Evolutionary conservation across 2,329 filamentous ascomycete genomes (phyloP).

Genomic region (Proliferodiscus dingleyae): DNA sequence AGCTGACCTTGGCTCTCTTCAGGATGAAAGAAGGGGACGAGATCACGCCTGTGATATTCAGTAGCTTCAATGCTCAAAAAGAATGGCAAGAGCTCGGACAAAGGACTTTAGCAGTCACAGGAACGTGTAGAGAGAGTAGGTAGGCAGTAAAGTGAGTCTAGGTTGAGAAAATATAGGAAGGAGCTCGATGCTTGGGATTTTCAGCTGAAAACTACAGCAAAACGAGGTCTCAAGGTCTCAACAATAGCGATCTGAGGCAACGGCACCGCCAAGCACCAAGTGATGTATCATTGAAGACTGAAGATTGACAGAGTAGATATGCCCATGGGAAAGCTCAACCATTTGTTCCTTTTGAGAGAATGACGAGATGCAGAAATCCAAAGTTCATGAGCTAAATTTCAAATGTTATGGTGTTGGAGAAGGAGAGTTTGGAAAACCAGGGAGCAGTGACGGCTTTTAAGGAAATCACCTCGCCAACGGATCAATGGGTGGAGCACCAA

Average conservation of each 20-base stretch:
- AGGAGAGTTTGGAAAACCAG: background rate
- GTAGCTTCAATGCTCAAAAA: constrained; percentile 25
- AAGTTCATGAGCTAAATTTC: background rate
- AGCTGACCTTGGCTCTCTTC: constrained; percentile 59
- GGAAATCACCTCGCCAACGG: too few species aligned
- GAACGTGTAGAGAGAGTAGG: too few species aligned
- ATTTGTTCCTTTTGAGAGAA: background rate
- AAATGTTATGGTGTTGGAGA: background rate
- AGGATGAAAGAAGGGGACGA: constrained; percentile 65
- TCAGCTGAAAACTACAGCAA: constrained; percentile 18
- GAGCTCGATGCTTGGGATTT: constrained; percentile 2
- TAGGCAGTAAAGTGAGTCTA: background rate
- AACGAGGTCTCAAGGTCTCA: constrained; percentile 18
- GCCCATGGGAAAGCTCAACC: constrained; percentile 4
- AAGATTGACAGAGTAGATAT: constrained; percentile 12
- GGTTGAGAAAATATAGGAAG: background rate
- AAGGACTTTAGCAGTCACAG: constrained; percentile 23
- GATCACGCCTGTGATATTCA: constrained; percentile 24
- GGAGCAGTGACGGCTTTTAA: too few species aligned
- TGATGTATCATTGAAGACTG: constrained; percentile 19
- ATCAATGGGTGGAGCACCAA: too few species aligned
- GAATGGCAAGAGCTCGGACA: constrained; percentile 22
- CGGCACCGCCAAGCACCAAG: constrained; percentile 21
- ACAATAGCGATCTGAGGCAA: constrained; percentile 18
- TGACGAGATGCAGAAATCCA: constrained; percentile 1